Conservation (phyloP, 306 rosid genomes). For the Cucurbita maxima region DNA sequence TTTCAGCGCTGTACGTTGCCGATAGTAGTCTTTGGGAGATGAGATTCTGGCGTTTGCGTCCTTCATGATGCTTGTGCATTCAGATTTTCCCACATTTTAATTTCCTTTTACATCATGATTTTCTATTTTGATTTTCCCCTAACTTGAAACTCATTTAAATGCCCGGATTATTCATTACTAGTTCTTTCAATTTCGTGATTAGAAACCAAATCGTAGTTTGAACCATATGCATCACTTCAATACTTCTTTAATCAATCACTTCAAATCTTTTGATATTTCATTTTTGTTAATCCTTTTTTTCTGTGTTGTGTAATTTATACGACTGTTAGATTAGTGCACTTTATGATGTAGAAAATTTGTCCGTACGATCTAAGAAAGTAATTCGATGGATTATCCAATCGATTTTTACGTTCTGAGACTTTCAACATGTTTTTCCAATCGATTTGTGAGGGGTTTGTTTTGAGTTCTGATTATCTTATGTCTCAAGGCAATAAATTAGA, state of each 20-base stretch:
- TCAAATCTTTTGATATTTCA: no score
- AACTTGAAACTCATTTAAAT: no score
- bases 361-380: constrained; percentile 1
- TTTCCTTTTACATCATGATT: background rate
- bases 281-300: no score
- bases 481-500: constrained; percentile 78
- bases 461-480: background rate
- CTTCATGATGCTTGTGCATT: constrained; percentile 36
- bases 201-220: no score
- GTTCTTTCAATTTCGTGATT: no score
- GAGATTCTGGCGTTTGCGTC: constrained; percentile 51
- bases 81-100: constrained; percentile 35
- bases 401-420: background rate
- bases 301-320: no score
- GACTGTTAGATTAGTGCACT: no score
- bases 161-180: no score
- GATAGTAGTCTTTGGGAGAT: constrained; percentile 26
- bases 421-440: background rate
- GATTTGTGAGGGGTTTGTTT: no score
- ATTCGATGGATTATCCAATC: background rate
- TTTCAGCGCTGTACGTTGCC: constrained; percentile 94
- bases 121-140: background rate
- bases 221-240: no score
- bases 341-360: background rate
- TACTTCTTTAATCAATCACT: no score